Conservation (phyloP, 441 rosid species). For the Erysimum cheiri region DNA sequence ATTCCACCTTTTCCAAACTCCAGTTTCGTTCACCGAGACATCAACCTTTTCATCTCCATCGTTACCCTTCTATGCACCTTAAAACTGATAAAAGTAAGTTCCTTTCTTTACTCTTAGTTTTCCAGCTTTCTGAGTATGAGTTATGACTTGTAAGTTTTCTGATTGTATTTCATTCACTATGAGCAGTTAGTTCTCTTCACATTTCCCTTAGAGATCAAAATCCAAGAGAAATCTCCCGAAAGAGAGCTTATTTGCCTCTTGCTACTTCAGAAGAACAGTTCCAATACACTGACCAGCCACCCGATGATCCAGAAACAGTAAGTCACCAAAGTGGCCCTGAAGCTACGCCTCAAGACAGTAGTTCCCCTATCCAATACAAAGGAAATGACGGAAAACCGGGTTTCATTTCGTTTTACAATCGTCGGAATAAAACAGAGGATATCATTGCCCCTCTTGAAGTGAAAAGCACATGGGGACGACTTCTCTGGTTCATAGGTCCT, state of each 20-base stretch:
- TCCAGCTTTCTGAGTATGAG: slow-evolving; percentile 4
- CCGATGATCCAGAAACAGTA: slow-evolving; percentile 47
- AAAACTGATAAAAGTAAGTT: slow-evolving; percentile 58
- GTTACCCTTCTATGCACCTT: slow-evolving; percentile 46
- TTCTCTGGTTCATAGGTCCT: slow-evolving; percentile 87
- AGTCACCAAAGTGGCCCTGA: slow-evolving; percentile 45
- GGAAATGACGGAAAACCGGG: slow-evolving; percentile 80
- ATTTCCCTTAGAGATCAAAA: slow-evolving; percentile 45
- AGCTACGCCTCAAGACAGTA: slow-evolving; percentile 44
- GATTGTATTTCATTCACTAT: slow-evolving; percentile 37
- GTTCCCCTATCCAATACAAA: slow-evolving; percentile 47
- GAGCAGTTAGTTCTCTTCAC: slow-evolving; percentile 45
- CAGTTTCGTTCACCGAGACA: slow-evolving; percentile 52
- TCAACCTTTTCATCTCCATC: slow-evolving; percentile 43
- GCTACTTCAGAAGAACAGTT: slow-evolving; percentile 57
- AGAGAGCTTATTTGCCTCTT: slow-evolving; percentile 45
- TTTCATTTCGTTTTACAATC: slow-evolving; percentile 78
- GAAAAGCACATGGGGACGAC: slow-evolving; percentile 57
- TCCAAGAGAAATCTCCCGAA: slow-evolving; percentile 43
- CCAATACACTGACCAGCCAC: slow-evolving; percentile 47
- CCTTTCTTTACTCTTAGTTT: slow-evolving; percentile 22
- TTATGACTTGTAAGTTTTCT: slow-evolving; percentile 33
- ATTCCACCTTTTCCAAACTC: slow-evolving; percentile 19
- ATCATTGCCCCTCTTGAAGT: slow-evolving; percentile 41
- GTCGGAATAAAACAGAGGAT: slow-evolving; percentile 54